Conservation (phyloP, 805 yeast species). For the Torulaspora quercuum region DNA sequence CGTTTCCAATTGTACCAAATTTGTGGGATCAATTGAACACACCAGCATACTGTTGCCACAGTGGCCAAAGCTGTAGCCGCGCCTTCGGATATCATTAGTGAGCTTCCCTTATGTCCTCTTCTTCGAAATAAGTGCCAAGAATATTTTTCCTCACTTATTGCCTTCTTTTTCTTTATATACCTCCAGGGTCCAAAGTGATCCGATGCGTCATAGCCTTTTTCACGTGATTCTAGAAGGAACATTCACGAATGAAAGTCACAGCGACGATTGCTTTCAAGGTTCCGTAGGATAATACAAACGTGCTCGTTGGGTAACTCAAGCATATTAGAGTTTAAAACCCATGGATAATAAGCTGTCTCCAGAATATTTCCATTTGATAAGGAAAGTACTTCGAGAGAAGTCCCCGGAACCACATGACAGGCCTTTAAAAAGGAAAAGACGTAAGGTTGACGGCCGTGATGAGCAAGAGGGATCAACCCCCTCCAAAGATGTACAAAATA, state of each 20-base stretch:
- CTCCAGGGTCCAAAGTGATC: too few relatives aligned
- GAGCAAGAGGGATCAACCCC: too few relatives aligned
- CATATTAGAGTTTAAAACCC: too few relatives aligned
- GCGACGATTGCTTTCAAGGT: too few relatives aligned
- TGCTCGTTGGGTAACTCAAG: too few relatives aligned
- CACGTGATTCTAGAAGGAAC: too few relatives aligned
- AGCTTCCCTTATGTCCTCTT: too few relatives aligned
- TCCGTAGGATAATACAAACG: too few relatives aligned
- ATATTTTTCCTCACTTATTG: too few relatives aligned
- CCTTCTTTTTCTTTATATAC: neutral
- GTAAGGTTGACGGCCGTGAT: constrained; percentile 3
- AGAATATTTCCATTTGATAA: constrained; percentile 33
- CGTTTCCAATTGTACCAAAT: constrained; percentile 66
- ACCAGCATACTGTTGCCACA: constrained; percentile 89
- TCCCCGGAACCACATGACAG: constrained; percentile 7
- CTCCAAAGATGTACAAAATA: constrained; percentile 4
- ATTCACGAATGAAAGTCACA: too few relatives aligned
- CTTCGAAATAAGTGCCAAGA: too few relatives aligned
- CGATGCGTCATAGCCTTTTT: too few relatives aligned
- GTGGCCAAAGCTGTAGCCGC: constrained; percentile 81
- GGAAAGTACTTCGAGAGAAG: constrained; percentile 31
- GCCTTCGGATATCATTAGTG: constrained; percentile 28
- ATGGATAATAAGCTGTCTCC: constrained; percentile 30
- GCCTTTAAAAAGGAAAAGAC: constrained; percentile 22
- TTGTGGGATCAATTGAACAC: constrained; percentile 86